Base-by-base conservation (phyloP, 352 stramenopile species). In the Globisporangium nunn region DNA sequence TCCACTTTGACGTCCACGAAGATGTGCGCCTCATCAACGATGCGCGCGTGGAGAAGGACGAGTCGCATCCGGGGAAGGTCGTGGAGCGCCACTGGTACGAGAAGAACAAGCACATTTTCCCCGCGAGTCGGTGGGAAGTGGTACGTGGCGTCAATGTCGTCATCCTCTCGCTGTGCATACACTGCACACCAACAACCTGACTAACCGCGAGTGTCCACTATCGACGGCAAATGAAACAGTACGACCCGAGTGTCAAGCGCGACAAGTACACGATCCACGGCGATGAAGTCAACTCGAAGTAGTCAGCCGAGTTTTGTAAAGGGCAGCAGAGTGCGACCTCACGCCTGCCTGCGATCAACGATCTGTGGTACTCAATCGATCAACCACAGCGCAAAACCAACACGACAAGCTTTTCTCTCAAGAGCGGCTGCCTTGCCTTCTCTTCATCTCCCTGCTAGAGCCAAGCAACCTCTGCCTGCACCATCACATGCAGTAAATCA, bases 21-120 rank as follows among this genome's bases (percentile, higher is more conserved):
- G 92, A 98, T 63, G 71, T 98, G 17, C 80, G 90, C 14, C 74
- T 97, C 41, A 70, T 96, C 5, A 75, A 98, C 14, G 97, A 99
- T 71, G 73, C 81, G 47, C 80, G 95, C 41, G 78, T 98, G n/a
- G 96, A 98, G 70, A 98, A 98, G 62, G 95, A 98, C 58, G 96
- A 92, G 74, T 98, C 87, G 30, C 96, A 99, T 64, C 96, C 97
- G 14, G 97, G 97, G 1, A 99, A 99, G 76, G 91, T 99, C 14
- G 93, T 98, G 0, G 92, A 99, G 67, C 88, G 96, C 33, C 72
- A 93, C 53, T 99, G 96, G 96, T 99, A 99, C 69, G 96, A 99
- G 71, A 91, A 96, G 62, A 99, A 98, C 78, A 98, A 98, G 59
- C 97, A 99, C 63, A 98, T 99, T 67, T 99, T 99, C 61, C 97